Percentiles rank a stretch among this genome's conserved stretches.
Conservation (phyloP, 1,284 basidiomycete species). For the Neonothopanus nambi region DNA sequence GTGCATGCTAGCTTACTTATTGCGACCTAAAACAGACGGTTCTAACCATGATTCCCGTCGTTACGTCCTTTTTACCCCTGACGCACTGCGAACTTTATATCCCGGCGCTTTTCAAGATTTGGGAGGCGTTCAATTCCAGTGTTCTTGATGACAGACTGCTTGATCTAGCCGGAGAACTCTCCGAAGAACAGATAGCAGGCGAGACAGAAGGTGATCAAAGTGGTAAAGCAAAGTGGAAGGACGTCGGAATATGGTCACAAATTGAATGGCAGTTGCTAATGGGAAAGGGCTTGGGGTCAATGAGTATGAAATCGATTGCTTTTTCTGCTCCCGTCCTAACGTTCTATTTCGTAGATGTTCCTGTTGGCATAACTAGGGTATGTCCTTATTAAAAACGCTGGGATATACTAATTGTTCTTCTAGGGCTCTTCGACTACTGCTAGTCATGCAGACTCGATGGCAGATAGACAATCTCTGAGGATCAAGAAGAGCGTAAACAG, state of each 20-base stretch:
- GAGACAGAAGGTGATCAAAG: slow-evolving; percentile 49
- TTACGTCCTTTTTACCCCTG: slow-evolving; percentile 78
- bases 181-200: slow-evolving; percentile 77
- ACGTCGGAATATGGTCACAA: slow-evolving; percentile 88
- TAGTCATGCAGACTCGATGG: slow-evolving; percentile 66
- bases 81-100: slow-evolving; percentile 70
- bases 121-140: slow-evolving; percentile 84
- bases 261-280: slow-evolving; percentile 86
- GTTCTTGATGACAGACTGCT: slow-evolving; percentile 83
- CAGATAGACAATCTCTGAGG: slow-evolving; percentile 63
- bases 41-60: slow-evolving; percentile 67
- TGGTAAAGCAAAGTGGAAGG: slow-evolving; percentile 60
- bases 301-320: slow-evolving; percentile 62
- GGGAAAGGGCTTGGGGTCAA: slow-evolving; percentile 84
- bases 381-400: slow-evolving; percentile 13
- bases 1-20: not conserved
- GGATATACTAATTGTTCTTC: slow-evolving; percentile 11
- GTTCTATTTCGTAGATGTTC: slow-evolving; percentile 60
- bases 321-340: slow-evolving; percentile 5
- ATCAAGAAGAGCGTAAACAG: slow-evolving; percentile 80
- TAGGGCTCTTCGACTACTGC: slow-evolving; percentile 67
- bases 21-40: slow-evolving; percentile 44
- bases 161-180: slow-evolving; percentile 77
- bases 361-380: slow-evolving; percentile 68
- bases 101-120: slow-evolving; percentile 75